These are phyloP conservation scores for Aspergillus bridgeri DNA, from an alignment of 495 filamentous ascomycete genomes.

Conservation along the genomic window DNA sequence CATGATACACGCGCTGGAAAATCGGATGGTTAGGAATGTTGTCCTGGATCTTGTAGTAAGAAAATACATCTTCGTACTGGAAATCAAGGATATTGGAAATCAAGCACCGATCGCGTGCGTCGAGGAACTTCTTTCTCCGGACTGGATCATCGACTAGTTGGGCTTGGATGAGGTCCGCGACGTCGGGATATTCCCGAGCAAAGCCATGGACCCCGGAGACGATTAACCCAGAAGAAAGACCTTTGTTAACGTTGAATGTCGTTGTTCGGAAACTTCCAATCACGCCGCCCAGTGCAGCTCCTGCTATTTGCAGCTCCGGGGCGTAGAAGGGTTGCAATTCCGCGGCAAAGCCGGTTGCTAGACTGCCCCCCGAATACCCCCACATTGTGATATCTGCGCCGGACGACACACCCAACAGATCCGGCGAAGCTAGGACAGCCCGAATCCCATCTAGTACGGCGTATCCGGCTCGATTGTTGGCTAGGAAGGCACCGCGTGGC, in stretches of 20 bases:
- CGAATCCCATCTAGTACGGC: conserved; percentile 5
- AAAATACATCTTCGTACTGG: background rate
- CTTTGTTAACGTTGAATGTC: conserved; percentile 10
- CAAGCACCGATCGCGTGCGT: background rate
- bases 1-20: background rate
- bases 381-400: conserved; percentile 30
- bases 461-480: background rate
- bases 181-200: conserved; percentile 16
- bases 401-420: background rate
- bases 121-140: conserved; percentile 1
- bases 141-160: background rate
- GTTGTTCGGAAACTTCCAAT: conserved; percentile 14
- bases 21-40: background rate
- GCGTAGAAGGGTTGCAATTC: conserved; percentile 48
- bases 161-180: conserved; percentile 4
- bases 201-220: conserved; percentile 14
- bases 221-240: conserved; percentile 10
- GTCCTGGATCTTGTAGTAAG: background rate
- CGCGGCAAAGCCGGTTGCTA: conserved; percentile 46
- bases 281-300: conserved; percentile 44
- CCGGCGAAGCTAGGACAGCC: background rate
- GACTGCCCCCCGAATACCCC: conserved; percentile 52
- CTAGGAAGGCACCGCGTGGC: conserved; percentile 1
- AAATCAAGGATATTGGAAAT: background rate
- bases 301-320: conserved; percentile 43